Conservation (phyloP, 2,329 filamentous ascomycete genomes). For the Colletotrichum eremochloae region DNA sequence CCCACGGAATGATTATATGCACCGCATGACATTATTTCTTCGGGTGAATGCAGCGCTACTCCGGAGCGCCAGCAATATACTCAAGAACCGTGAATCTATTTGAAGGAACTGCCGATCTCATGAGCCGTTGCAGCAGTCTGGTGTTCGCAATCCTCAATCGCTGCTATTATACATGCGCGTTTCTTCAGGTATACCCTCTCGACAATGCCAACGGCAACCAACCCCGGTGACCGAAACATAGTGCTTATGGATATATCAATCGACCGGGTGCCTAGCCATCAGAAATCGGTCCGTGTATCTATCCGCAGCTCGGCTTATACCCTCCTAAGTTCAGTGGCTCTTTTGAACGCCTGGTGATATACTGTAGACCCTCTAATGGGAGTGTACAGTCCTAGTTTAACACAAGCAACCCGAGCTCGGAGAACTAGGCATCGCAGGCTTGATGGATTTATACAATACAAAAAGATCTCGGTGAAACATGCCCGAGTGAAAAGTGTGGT, state of each 20-base stretch:
- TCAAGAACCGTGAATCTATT: background rate
- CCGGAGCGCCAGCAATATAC: background rate
- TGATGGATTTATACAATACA: constrained; percentile 17
- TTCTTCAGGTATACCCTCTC: background rate
- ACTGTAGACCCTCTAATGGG: constrained; percentile 2
- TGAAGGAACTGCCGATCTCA: background rate
- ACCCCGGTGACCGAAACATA: background rate
- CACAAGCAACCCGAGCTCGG: background rate
- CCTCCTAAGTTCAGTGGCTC: constrained; percentile 4
- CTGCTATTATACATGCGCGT: background rate
- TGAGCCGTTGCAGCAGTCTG: background rate
- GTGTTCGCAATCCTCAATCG: background rate
- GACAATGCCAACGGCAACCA: background rate
- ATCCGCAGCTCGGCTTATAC: background rate
- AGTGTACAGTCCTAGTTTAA: background rate
- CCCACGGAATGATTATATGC: background rate
- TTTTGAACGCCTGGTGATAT: constrained; percentile 30
- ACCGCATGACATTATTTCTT: background rate
- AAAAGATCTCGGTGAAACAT: background rate
- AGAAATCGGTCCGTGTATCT: background rate
- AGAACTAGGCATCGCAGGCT: background rate
- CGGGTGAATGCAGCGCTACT: background rate
- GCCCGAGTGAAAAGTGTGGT: constrained; percentile 19
- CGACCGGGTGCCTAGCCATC: background rate
- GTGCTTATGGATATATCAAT: background rate